A percentile compares a stretch with the other conserved stretches of the same genome.
Evolutionary conservation across 1,139 yeast genomes (phyloP).

Genomic region (Taphrina populina): DNA sequence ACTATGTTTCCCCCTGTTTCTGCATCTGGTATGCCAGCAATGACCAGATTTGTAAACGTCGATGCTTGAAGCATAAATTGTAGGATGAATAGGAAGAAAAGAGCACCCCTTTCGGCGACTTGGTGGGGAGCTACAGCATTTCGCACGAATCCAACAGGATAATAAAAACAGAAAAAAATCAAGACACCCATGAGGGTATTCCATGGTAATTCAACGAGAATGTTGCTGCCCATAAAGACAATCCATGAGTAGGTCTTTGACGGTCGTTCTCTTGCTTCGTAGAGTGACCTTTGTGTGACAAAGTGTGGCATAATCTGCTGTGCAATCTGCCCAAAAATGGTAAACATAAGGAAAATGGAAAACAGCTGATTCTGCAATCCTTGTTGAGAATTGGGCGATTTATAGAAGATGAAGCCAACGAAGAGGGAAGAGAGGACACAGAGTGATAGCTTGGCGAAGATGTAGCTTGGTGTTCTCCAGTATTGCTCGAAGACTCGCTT

Average conservation of each 20-base stretch:
- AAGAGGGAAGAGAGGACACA: constrained; percentile 55
- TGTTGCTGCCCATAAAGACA: constrained; percentile 61
- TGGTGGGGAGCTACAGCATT: constrained; percentile 50
- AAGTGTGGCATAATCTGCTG: constrained; percentile 75
- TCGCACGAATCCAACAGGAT: constrained; percentile 68
- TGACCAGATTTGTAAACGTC: constrained; percentile 59
- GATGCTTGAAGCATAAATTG: constrained; percentile 56
- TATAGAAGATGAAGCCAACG: constrained; percentile 74
- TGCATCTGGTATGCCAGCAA: constrained; percentile 57
- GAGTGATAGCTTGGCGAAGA: constrained; percentile 57
- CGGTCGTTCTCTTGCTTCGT: constrained; percentile 90
- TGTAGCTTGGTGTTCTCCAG: constrained; percentile 63
- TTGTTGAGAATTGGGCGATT: constrained; percentile 58
- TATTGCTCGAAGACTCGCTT: constrained; percentile 57
- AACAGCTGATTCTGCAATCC: constrained; percentile 54
- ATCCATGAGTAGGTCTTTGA: constrained; percentile 65
- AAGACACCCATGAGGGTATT: constrained; percentile 63
- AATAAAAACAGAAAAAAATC: constrained; percentile 73
- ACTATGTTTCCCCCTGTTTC: constrained; percentile 54
- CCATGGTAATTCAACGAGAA: constrained; percentile 75
- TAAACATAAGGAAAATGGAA: constrained; percentile 65
- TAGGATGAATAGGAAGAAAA: constrained; percentile 46
- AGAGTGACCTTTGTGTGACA: constrained; percentile 70
- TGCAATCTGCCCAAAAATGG: constrained; percentile 60
- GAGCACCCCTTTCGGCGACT: constrained; percentile 49